Percentiles rank a stretch among this genome's conserved stretches.
Conservation (phyloP, 225 moss, liverwort and hornwort genomes). For the Thuidium tamariscinum region DNA sequence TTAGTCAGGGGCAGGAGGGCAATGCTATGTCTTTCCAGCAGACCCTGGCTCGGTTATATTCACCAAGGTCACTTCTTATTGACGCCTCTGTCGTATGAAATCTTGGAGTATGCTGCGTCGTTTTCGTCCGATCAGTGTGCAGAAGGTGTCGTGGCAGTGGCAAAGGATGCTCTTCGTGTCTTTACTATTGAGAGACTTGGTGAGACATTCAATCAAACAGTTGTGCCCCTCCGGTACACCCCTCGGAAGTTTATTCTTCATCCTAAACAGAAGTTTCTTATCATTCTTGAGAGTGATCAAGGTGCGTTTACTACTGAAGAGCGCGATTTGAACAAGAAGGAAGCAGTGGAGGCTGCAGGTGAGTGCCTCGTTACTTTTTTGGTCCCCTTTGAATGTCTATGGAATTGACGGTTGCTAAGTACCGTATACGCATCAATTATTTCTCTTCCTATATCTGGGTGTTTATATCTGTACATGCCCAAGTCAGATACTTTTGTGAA, state of each 20-base stretch:
- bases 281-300: slow-evolving; percentile 95
- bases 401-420: neutral
- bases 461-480: neutral
- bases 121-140: slow-evolving; percentile 99
- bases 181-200: slow-evolving; percentile 96
- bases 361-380: neutral
- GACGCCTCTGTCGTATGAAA: slow-evolving; percentile 91
- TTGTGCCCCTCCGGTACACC: slow-evolving; percentile 89
- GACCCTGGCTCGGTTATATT: slow-evolving; percentile 98
- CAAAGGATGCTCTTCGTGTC: slow-evolving; percentile 78
- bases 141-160: slow-evolving; percentile 98
- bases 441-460: neutral
- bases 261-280: slow-evolving; percentile 78
- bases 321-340: slow-evolving; percentile 76
- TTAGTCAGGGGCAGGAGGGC: slow-evolving; percentile 89
- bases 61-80: slow-evolving; percentile 97
- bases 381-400: neutral
- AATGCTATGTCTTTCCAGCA: slow-evolving; percentile 96
- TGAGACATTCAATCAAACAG: slow-evolving; percentile 93
- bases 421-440: neutral
- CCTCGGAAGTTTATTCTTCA: slow-evolving; percentile 96
- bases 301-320: slow-evolving; percentile 92
- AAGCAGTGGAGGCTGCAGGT: slow-evolving; percentile 68
- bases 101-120: slow-evolving; percentile 87
- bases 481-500: neutral